These are phyloP conservation scores for Pilaira anomala DNA, from an alignment of 192 early-diverging fungal genomes.

Conservation along the genomic window DNA sequence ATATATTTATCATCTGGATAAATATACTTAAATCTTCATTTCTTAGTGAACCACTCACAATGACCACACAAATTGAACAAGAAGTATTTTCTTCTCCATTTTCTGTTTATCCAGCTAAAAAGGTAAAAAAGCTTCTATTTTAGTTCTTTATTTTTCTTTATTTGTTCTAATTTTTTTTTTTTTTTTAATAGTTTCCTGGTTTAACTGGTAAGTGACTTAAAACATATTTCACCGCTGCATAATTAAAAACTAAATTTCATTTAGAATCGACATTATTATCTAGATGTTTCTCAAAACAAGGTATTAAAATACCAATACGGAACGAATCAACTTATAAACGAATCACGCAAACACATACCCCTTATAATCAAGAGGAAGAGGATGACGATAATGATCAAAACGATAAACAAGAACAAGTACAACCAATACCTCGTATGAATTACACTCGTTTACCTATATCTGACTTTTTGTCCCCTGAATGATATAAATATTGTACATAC, in stretches of 20 bases:
- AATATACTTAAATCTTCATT: no score
- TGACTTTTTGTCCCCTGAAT: background rate
- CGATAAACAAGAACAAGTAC: no score
- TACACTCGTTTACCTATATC: background rate
- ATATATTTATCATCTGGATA: constrained; percentile 16
- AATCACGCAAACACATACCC: background rate
- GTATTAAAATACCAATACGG: constrained; percentile 13
- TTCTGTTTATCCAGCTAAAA: constrained; percentile 73
- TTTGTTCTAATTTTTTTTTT: background rate
- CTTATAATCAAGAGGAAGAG: background rate
- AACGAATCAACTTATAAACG: constrained; percentile 8
- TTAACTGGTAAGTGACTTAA: constrained; percentile 59
- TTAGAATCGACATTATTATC: constrained; percentile 13
- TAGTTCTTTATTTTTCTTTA: no score
- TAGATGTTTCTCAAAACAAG: constrained; percentile 15
- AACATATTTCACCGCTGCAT: no score
- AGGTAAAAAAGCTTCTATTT: constrained; percentile 22
- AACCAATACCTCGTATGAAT: no score
- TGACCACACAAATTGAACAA: constrained; percentile 41
- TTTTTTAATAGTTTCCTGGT: constrained; percentile 54
- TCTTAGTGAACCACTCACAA: constrained; percentile 37
- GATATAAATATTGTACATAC: background rate
- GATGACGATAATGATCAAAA: no score
- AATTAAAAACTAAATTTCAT: background rate
- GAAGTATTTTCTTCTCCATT: constrained; percentile 59